These are phyloP conservation scores for Cladorrhinum sp. DNA, from an alignment of 2,329 filamentous ascomycete genomes.

Conservation along the genomic window DNA sequence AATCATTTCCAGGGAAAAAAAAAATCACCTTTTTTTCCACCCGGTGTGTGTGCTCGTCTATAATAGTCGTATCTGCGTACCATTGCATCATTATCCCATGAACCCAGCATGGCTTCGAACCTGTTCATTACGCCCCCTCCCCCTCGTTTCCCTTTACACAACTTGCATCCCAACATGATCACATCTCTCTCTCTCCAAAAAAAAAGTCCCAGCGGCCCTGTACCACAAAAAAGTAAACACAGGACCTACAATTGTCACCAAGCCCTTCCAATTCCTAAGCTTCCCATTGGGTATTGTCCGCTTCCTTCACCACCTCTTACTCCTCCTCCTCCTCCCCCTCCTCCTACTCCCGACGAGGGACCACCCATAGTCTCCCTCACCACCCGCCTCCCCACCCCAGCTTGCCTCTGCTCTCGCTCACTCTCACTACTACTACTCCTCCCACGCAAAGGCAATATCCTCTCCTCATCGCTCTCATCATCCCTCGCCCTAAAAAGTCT, in stretches of 20 bases:
- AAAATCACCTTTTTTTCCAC: too few species aligned
- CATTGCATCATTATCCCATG: neutral
- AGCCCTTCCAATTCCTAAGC: slow-evolving; percentile 2
- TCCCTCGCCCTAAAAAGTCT: too few species aligned
- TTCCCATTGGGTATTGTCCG: too few species aligned
- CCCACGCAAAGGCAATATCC: neutral
- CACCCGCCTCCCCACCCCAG: neutral
- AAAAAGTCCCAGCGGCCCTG: neutral
- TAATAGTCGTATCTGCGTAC: too few species aligned
- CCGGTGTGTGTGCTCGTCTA: too few species aligned
- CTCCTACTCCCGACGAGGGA: neutral
- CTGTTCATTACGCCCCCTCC: neutral
- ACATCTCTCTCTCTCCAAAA: neutral
- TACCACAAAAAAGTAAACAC: neutral
- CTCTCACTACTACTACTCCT: neutral
- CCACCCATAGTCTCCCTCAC: slow-evolving; percentile 2
- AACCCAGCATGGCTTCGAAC: neutral
- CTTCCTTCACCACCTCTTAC: neutral
- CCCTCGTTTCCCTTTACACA: neutral
- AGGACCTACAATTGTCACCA: slow-evolving; percentile 8
- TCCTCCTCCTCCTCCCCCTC: neutral
- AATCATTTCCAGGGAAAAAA: too few species aligned
- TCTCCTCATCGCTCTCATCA: neutral
- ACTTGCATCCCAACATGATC: too few species aligned
- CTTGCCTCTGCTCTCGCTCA: too few species aligned